Conservation (phyloP, 345 rosid genomes). For the Boechera divaricarpa region DNA sequence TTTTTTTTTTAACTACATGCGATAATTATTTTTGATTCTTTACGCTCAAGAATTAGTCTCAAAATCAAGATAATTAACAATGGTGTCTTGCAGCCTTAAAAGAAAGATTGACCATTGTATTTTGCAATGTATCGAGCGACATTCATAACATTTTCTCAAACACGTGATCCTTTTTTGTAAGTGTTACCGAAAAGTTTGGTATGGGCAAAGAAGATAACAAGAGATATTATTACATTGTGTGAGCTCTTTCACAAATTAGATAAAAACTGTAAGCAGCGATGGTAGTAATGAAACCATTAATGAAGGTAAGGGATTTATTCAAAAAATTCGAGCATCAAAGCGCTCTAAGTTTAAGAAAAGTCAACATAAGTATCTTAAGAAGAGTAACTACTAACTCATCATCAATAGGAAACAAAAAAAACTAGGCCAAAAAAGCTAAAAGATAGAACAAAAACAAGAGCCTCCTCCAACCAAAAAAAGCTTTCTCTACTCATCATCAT, state of each 20-base stretch:
- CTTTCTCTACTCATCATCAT: constrained; percentile 35
- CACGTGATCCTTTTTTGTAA: not conserved
- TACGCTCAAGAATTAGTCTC: not conserved
- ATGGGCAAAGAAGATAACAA: not conserved
- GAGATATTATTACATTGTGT: not conserved
- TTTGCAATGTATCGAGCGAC: not conserved
- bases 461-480: not conserved
- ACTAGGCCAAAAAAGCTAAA: not conserved
- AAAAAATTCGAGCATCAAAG: not conserved
- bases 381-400: not conserved
- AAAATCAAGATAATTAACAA: not conserved
- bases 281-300: not conserved
- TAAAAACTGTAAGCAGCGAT: not conserved
- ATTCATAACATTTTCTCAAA: not conserved
- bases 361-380: not conserved
- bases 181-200: not conserved
- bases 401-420: not conserved
- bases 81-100: not conserved
- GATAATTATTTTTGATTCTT: not conserved
- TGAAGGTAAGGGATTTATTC: not conserved
- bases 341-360: not conserved
- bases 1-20: no score
- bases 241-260: not conserved
- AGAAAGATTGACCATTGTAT: not conserved
- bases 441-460: constrained; percentile 4